phyloP scores from a whole-genome alignment of 495 filamentous ascomycete genomes.

The Podospora didyma region DNA sequence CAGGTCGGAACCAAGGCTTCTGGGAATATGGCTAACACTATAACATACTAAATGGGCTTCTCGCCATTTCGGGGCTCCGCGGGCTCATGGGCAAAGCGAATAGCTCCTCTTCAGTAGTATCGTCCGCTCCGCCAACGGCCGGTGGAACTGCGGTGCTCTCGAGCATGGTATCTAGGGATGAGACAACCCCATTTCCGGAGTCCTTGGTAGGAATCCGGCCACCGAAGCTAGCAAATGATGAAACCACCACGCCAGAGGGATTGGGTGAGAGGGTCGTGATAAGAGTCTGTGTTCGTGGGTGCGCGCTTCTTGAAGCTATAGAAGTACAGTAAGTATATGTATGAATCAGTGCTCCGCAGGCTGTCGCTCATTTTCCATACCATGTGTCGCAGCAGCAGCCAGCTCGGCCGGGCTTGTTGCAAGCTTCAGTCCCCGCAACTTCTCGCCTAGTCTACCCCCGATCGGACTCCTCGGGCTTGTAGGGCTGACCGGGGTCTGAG shows the following conservation, averaged over 20 bases:
- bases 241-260: background rate
- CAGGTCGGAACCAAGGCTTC: too few relatives aligned
- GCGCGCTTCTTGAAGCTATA: conserved; percentile 19
- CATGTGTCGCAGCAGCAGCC: conserved; percentile 33
- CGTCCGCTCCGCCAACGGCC: conserved; percentile 21
- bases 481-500: conserved; percentile 24
- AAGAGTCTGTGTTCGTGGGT: conserved; percentile 9
- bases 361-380: conserved; percentile 29
- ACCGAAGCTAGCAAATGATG: conserved; percentile 3
- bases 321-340: background rate
- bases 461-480: conserved; percentile 58
- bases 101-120: conserved; percentile 62
- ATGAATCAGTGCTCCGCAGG: background rate
- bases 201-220: conserved; percentile 3
- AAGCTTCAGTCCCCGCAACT: conserved; percentile 69
- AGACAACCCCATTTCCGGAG: conserved; percentile 22
- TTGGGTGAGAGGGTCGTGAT: conserved; percentile 4
- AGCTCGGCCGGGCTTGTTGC: conserved; percentile 65
- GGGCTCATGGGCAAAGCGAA: conserved; percentile 80
- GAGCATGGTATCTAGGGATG: conserved; percentile 46
- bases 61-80: conserved; percentile 70
- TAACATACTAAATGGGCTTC: conserved; percentile 63
- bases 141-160: conserved; percentile 27
- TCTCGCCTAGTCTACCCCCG: conserved; percentile 66
- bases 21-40: conserved; percentile 11